A percentile compares a stretch with the other conserved stretches of the same genome.
phyloP scores from a whole-genome alignment of 2,329 filamentous ascomycete genomes.

The Pestalotiopsis sp. region DNA sequence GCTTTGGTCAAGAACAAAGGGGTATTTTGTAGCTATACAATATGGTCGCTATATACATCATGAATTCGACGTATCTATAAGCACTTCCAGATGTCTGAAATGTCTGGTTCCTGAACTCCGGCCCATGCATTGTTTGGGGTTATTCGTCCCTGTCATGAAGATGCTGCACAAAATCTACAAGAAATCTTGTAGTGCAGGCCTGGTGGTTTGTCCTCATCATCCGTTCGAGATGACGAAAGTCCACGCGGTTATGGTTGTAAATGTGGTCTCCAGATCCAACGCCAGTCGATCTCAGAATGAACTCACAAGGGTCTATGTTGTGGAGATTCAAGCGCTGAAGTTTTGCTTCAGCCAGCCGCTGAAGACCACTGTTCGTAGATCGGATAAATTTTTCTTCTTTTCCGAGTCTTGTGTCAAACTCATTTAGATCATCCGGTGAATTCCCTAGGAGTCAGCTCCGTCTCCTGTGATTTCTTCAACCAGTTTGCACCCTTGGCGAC shows the following conservation, averaged over 20 bases:
- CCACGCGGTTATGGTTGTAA: background rate
- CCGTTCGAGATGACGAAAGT: background rate
- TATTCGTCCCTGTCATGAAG: background rate
- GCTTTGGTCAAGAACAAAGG: background rate
- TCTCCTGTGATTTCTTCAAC: constrained; percentile 15
- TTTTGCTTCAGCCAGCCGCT: background rate
- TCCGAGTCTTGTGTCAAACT: background rate
- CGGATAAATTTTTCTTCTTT: background rate
- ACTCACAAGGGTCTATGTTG: background rate
- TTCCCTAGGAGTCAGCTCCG: background rate
- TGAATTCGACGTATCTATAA: background rate
- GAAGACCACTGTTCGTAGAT: background rate
- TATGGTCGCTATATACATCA: constrained; percentile 2
- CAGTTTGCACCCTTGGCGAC: constrained; percentile 20
- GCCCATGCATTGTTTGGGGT: background rate
- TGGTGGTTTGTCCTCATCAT: background rate
- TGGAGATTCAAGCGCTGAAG: background rate
- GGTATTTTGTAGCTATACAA: background rate
- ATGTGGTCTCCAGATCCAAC: background rate
- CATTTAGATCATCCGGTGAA: background rate
- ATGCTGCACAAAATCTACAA: background rate
- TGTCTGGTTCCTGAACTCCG: background rate
- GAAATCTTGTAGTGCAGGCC: background rate
- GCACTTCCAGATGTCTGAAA: background rate
- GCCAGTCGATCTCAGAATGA: background rate